These are phyloP conservation scores for Petunia axillaris DNA, from an alignment of 257 asterid genomes.

Conservation along the genomic window DNA sequence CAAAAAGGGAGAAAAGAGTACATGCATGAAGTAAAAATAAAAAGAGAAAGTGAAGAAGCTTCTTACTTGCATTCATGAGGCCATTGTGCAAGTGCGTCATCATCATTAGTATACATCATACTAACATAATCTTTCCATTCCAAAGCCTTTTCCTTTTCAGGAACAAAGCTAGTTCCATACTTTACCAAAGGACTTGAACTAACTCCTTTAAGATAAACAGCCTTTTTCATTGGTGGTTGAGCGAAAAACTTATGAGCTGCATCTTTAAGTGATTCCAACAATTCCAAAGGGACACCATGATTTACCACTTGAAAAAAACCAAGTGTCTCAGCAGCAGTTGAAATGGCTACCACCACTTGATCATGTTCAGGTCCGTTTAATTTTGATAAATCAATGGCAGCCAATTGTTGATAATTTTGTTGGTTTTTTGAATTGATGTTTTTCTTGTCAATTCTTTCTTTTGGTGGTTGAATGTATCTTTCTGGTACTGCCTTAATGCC, in stretches of 20 bases:
- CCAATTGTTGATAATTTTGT: background rate
- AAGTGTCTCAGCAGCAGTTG: constrained; percentile 39
- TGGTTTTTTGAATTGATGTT: background rate
- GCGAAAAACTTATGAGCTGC: constrained; percentile 36
- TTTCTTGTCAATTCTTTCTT: constrained; percentile 32
- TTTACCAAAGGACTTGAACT: constrained; percentile 43
- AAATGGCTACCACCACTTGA: constrained; percentile 36
- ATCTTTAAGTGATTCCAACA: constrained; percentile 34
- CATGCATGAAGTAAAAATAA: too few relatives aligned
- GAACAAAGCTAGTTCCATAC: constrained; percentile 46
- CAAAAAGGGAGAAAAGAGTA: too few relatives aligned
- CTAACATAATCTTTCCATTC: constrained; percentile 52
- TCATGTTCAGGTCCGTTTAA: constrained; percentile 40
- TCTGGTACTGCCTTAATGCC: constrained; percentile 36
- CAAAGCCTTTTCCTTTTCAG: constrained; percentile 44
- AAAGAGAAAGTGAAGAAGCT: background rate
- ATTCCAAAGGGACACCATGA: constrained; percentile 40
- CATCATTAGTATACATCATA: constrained; percentile 47
- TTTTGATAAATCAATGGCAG: constrained; percentile 40
- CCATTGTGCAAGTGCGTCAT: constrained; percentile 46
- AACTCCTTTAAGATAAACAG: constrained; percentile 36
- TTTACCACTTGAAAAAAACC: constrained; percentile 49
- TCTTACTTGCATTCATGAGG: constrained; percentile 43
- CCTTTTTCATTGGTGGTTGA: constrained; percentile 36
- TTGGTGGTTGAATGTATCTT: constrained; percentile 37